Percentiles rank a stretch among this genome's conserved stretches.
Conservation (phyloP, 768 basidiomycete species). For the Clavulina sp. region DNA sequence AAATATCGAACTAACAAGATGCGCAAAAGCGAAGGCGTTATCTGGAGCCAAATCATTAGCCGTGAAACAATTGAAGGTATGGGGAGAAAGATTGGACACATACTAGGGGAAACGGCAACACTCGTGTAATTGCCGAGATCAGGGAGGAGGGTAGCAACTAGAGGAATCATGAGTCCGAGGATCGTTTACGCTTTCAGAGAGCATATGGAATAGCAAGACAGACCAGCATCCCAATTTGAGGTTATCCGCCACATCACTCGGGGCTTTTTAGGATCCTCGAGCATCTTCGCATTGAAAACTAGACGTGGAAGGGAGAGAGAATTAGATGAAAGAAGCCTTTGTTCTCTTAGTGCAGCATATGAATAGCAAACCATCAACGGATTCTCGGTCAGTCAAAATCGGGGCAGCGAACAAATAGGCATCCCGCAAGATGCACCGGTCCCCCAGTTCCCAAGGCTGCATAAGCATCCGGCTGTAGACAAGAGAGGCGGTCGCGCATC, state of each 20-base stretch:
- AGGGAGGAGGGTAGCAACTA: background rate
- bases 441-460: slow-evolving; percentile 11
- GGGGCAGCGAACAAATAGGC: slow-evolving; percentile 14
- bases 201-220: no score
- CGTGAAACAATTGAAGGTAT: no score
- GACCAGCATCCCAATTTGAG: background rate
- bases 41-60: no score
- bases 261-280: slow-evolving; percentile 1
- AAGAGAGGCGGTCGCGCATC: slow-evolving; percentile 13
- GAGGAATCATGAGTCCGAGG: slow-evolving; percentile 1
- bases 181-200: no score
- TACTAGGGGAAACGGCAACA: background rate
- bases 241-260: slow-evolving; percentile 9
- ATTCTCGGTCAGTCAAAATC: no score
- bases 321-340: no score
- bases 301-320: background rate
- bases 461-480: slow-evolving; percentile 12
- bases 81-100: no score
- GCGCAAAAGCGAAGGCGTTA: background rate
- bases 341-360: no score
- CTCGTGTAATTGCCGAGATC: background rate
- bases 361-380: no score
- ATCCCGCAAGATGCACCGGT: slow-evolving; percentile 10
- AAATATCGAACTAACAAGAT: background rate
- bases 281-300: slow-evolving; percentile 1